Evolutionary conservation across 2,329 filamentous ascomycete genomes (phyloP).

Genomic region (Xylariaceae sp.): DNA sequence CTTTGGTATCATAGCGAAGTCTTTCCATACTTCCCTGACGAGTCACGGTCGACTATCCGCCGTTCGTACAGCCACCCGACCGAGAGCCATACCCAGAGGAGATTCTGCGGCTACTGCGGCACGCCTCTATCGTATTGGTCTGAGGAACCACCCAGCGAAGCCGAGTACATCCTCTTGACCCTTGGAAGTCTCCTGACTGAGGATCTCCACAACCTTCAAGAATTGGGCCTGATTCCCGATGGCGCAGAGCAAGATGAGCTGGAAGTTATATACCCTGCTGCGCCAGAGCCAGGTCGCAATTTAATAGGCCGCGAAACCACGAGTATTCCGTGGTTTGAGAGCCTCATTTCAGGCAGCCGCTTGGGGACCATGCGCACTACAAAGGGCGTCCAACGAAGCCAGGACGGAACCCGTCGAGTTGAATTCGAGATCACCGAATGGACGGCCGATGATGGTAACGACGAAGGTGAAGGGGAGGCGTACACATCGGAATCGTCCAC

Average conservation of each 20-base stretch:
- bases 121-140: constrained; percentile 82
- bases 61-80: constrained; percentile 60
- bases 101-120: constrained; percentile 91
- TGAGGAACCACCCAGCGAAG: constrained; percentile 65
- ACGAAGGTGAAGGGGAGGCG: constrained; percentile 31
- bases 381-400: constrained; percentile 49
- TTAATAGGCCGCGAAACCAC: constrained; percentile 55
- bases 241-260: constrained; percentile 30
- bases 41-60: constrained; percentile 63
- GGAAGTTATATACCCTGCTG: constrained; percentile 27
- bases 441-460: constrained; percentile 43
- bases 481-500: constrained; percentile 36
- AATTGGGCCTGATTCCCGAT: constrained; percentile 66
- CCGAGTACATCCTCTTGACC: constrained; percentile 74
- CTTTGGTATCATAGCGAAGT: constrained; percentile 75
- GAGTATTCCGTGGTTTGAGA: constrained; percentile 82
- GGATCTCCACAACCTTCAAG: constrained; percentile 68
- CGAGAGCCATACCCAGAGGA: constrained; percentile 58
- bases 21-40: constrained; percentile 72
- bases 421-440: constrained; percentile 86
- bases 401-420: constrained; percentile 62
- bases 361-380: constrained; percentile 65
- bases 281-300: constrained; percentile 33
- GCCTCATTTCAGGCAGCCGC: constrained; percentile 69
- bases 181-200: constrained; percentile 71